Percentiles rank a stretch among this genome's conserved stretches.
Conservation (phyloP, 2,329 filamentous ascomycete genomes). For the Cladosporium sp. region DNA sequence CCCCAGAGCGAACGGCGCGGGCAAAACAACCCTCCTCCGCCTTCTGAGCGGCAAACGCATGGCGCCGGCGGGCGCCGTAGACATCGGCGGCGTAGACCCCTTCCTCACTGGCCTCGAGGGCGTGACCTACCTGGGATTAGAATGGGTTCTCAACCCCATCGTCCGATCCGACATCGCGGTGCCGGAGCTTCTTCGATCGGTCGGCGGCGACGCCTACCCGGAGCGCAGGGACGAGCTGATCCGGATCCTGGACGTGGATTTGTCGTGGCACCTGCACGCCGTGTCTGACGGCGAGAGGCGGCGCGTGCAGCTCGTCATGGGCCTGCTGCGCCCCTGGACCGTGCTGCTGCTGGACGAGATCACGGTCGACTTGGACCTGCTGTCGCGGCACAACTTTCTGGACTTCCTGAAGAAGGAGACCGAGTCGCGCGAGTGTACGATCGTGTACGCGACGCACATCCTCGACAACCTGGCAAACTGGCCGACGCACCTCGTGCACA, state of each 20-base stretch:
- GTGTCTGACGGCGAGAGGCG: conserved; percentile 90
- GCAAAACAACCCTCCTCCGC: conserved; percentile 93
- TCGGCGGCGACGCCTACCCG: conserved; percentile 81
- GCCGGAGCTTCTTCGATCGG: conserved; percentile 73
- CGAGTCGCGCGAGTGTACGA: conserved; percentile 73
- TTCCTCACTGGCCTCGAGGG: conserved; percentile 88
- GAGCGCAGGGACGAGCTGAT: conserved; percentile 83
- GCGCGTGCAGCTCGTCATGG: conserved; percentile 94
- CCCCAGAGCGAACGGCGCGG: conserved; percentile 76
- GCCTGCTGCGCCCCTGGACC: conserved; percentile 83
- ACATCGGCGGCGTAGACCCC: conserved; percentile 79
- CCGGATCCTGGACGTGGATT: conserved; percentile 83
- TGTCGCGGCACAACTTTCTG: conserved; percentile 80
- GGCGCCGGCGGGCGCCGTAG: conserved; percentile 69
- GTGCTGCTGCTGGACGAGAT: conserved; percentile 93
- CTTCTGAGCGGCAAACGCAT: conserved; percentile 94
- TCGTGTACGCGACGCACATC: conserved; percentile 97
- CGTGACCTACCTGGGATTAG: conserved; percentile 92
- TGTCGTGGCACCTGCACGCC: conserved; percentile 90
- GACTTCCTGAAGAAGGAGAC: conserved; percentile 84
- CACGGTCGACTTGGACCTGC: conserved; percentile 90
- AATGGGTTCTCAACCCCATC: conserved; percentile 97
- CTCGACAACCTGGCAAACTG: conserved; percentile 90
- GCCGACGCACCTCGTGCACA: conserved; percentile 94
- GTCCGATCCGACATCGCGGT: conserved; percentile 95